Evolutionary conservation across 2,329 filamentous ascomycete species (phyloP).

Genomic region (Colletotrichum neosansevieriae): DNA sequence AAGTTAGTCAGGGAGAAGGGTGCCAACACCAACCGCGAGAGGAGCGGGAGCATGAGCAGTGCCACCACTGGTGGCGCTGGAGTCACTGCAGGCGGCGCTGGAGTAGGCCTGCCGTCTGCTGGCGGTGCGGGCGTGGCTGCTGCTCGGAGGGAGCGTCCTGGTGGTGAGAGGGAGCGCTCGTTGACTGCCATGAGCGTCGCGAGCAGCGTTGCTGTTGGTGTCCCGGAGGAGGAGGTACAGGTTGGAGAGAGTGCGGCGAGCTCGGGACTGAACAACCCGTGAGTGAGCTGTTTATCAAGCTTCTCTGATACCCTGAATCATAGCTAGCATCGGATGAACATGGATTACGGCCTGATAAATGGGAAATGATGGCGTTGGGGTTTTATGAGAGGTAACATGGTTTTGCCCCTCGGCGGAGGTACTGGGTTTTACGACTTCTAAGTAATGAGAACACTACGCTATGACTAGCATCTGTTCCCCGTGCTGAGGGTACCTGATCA

Average conservation of each 20-base stretch:
- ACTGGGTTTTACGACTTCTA: neutral
- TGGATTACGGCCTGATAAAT: constrained; percentile 25
- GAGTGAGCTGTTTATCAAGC: neutral
- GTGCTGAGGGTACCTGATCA: neutral
- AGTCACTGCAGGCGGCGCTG: constrained; percentile 55
- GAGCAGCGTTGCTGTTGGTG: constrained; percentile 63
- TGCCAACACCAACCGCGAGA: constrained; percentile 56
- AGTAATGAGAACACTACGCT: constrained; percentile 20
- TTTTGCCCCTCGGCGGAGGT: neutral
- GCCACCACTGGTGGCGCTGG: constrained; percentile 55
- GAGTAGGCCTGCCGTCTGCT: constrained; percentile 40
- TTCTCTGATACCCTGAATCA: neutral
- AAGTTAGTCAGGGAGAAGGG: constrained; percentile 64
- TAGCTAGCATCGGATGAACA: constrained; percentile 13
- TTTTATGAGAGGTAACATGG: neutral
- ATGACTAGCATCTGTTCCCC: neutral
- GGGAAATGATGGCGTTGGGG: constrained; percentile 27
- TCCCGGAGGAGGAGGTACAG: constrained; percentile 69
- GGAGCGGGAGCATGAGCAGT: constrained; percentile 67
- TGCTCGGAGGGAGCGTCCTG: constrained; percentile 55
- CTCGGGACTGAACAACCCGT: constrained; percentile 47
- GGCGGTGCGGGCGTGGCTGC: constrained; percentile 56
- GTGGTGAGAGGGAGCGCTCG: constrained; percentile 58
- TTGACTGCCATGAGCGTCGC: constrained; percentile 56
- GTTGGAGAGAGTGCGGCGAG: constrained; percentile 74